A percentile compares a stretch with the other conserved stretches of the same genome.
phyloP scores from a whole-genome alignment of 805 yeast genomes.

The Hagleromyces aurorensis region DNA sequence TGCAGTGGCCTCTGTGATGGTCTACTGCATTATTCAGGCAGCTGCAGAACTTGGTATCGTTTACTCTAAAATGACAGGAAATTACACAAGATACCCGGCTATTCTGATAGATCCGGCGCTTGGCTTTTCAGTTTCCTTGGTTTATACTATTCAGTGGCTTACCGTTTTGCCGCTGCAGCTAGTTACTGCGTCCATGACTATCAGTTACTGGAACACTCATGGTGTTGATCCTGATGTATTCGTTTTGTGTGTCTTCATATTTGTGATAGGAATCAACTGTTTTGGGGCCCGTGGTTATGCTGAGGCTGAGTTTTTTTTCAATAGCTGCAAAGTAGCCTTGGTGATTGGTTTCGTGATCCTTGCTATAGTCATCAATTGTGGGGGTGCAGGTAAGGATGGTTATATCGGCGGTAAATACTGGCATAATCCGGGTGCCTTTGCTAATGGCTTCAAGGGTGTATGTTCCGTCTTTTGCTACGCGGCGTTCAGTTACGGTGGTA shows the following conservation, averaged over 20 bases:
- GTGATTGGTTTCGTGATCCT: slow-evolving; percentile 42
- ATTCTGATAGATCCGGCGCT: slow-evolving; percentile 52
- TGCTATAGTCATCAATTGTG: slow-evolving; percentile 39
- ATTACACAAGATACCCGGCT: slow-evolving; percentile 48
- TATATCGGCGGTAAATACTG: slow-evolving; percentile 39
- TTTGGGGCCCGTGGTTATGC: slow-evolving; percentile 48
- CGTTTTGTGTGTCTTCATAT: slow-evolving; percentile 21
- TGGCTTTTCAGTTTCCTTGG: slow-evolving; percentile 58
- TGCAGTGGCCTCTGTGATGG: slow-evolving; percentile 45
- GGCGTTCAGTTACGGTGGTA: slow-evolving; percentile 64
- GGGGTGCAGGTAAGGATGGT: slow-evolving; percentile 38
- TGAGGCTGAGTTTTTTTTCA: slow-evolving; percentile 44
- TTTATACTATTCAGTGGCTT: slow-evolving; percentile 49
- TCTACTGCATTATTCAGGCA: slow-evolving; percentile 47
- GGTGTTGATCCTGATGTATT: slow-evolving; percentile 21
- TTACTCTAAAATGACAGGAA: slow-evolving; percentile 43
- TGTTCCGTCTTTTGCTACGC: slow-evolving; percentile 58
- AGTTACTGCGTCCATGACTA: slow-evolving; percentile 47
- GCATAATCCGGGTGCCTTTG: slow-evolving; percentile 48
- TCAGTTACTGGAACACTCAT: slow-evolving; percentile 39
- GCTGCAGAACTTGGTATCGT: slow-evolving; percentile 56
- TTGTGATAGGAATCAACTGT: slow-evolving; percentile 40
- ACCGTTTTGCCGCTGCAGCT: slow-evolving; percentile 47
- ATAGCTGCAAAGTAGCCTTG: slow-evolving; percentile 37
- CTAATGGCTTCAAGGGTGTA: slow-evolving; percentile 53